Evolutionary conservation across 73 alveolate species (phyloP).

Genomic region (Paramecium octaurelia): DNA sequence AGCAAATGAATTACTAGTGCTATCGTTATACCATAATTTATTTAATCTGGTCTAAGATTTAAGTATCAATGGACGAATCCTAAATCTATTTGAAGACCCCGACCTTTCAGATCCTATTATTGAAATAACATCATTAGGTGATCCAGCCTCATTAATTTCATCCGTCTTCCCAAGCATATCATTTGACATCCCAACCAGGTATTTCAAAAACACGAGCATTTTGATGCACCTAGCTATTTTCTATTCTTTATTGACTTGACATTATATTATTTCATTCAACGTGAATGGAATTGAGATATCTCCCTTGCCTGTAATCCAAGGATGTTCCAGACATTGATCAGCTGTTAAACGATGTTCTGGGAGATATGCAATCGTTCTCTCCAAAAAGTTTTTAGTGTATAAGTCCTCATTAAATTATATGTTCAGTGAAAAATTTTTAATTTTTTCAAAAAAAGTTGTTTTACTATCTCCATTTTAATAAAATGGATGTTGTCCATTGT

Average conservation of each 20-base stretch:
- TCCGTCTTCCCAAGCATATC: not conserved
- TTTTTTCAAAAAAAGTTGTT: not conserved
- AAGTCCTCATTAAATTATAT: not conserved
- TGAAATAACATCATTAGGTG: not conserved
- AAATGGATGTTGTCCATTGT: constrained; percentile 18
- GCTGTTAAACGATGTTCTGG: constrained; percentile 35
- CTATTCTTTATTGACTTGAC: not conserved
- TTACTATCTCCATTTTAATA: not conserved
- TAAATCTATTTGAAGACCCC: not conserved
- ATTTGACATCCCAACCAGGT: not conserved
- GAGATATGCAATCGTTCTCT: not conserved
- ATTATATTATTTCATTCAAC: not conserved
- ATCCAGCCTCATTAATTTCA: not conserved
- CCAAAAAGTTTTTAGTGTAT: not conserved
- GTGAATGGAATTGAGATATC: not conserved
- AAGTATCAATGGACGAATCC: not conserved
- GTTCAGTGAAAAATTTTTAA: not conserved
- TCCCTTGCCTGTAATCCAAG: constrained; percentile 17
- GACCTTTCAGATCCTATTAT: not conserved
- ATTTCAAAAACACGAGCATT: not conserved
- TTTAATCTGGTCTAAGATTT: not conserved
- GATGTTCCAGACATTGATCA: constrained; percentile 33
- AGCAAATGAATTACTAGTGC: not conserved
- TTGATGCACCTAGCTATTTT: not conserved
- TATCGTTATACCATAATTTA: not conserved